Percentiles rank a stretch among this genome's conserved stretches.
Evolutionary conservation across 768 basidiomycete species (phyloP).

Genomic region (Psilocybe cubensis): DNA sequence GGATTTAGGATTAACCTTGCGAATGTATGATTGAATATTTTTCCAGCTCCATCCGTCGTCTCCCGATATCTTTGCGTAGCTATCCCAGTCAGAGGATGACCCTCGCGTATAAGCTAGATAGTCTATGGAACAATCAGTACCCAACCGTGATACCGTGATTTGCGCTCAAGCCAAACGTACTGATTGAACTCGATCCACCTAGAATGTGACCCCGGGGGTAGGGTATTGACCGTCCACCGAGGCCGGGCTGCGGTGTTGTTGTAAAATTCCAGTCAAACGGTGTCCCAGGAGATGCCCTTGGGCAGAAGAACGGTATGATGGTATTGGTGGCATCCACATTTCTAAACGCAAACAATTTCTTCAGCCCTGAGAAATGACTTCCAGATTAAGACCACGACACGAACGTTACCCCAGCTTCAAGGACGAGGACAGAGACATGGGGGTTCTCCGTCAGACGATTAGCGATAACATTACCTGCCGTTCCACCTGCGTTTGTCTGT

Average conservation of each 20-base stretch:
- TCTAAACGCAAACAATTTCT: neutral
- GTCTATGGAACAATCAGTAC: conserved; percentile 13
- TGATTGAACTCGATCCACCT: conserved; percentile 31
- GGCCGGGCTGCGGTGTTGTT: conserved; percentile 27
- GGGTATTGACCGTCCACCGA: conserved; percentile 29
- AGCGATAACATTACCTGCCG: conserved; percentile 58
- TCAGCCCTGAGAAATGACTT: neutral
- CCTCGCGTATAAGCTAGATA: conserved; percentile 33
- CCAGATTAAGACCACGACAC: neutral
- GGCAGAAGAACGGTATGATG: conserved; percentile 18
- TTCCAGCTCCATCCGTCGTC: conserved; percentile 27
- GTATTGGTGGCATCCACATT: conserved; percentile 21
- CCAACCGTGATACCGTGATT: neutral
- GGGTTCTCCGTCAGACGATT: conserved; percentile 55
- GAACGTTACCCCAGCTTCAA: conserved; percentile 61
- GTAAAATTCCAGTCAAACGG: conserved; percentile 31
- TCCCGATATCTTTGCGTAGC: conserved; percentile 37
- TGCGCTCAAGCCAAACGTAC: neutral
- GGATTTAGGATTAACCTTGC: neutral
- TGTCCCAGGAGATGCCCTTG: neutral
- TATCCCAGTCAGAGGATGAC: conserved; percentile 50
- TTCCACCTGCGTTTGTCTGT: conserved; percentile 37
- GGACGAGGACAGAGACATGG: conserved; percentile 45
- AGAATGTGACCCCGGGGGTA: conserved; percentile 36
- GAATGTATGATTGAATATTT: conserved; percentile 9